Conservation (phyloP, 306 rosid genomes). For the Styphnolobium japonicum region DNA sequence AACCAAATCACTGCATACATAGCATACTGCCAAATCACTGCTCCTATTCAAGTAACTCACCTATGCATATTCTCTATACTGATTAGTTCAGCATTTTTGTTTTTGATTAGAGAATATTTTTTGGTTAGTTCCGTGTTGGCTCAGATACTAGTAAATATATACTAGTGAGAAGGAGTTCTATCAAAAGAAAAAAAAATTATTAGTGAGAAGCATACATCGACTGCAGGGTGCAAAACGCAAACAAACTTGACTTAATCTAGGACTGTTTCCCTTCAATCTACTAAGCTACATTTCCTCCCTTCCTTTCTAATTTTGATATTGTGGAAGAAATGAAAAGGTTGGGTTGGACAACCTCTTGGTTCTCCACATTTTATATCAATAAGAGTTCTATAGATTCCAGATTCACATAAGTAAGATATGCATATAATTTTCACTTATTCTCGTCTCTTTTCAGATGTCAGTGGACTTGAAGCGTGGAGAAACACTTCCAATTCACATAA, state of each 20-base stretch:
- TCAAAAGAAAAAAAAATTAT: no score
- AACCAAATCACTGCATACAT: no score
- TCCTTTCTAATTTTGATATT: not conserved
- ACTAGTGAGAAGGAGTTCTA: not conserved
- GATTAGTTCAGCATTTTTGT: not conserved
- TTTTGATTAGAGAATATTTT: not conserved
- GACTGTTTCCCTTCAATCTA: not conserved
- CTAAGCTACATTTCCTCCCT: not conserved
- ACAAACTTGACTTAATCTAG: not conserved
- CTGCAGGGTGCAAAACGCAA: not conserved
- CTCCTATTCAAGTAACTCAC: not conserved
- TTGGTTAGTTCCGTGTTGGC: not conserved
- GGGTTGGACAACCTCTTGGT: not conserved
- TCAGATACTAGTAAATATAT: not conserved
- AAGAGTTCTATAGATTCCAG: not conserved
- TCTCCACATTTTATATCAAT: not conserved
- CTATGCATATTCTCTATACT: not conserved
- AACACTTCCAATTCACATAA: conserved; percentile 93
- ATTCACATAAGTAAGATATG: not conserved
- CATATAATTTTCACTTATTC: not conserved
- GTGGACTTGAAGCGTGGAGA: conserved; percentile 96
- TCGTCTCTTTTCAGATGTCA: conserved; percentile 69
- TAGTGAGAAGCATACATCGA: not conserved
- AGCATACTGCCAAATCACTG: not conserved
- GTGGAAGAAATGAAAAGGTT: not conserved